A percentile compares a stretch with the other conserved stretches of the same genome.
phyloP scores from a whole-genome alignment of 2,329 filamentous ascomycete species.

The Leptographium wingfieldii region DNA sequence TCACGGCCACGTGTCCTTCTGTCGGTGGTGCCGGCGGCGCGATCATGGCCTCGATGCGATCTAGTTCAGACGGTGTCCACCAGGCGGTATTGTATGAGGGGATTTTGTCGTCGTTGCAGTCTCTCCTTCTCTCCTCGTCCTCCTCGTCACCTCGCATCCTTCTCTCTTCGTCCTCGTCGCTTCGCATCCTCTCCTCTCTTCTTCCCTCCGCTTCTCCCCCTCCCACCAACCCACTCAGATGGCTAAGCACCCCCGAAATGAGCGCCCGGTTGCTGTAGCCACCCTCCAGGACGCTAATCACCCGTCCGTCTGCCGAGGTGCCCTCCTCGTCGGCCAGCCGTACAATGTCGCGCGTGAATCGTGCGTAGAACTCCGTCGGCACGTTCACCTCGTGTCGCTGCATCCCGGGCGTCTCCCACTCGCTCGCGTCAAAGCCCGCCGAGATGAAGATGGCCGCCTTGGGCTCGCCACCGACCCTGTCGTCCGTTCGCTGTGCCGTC shows the following conservation, averaged over 20 bases:
- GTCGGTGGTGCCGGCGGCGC: slow-evolving; percentile 32
- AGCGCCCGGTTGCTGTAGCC: slow-evolving; percentile 91
- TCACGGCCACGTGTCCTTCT: neutral
- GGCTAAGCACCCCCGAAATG: slow-evolving; percentile 77
- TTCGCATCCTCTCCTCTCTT: neutral
- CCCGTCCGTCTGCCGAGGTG: slow-evolving; percentile 63
- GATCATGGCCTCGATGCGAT: slow-evolving; percentile 52
- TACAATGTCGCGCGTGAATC: slow-evolving; percentile 76
- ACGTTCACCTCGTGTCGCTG: slow-evolving; percentile 93
- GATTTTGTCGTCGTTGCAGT: too few species aligned
- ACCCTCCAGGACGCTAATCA: slow-evolving; percentile 90
- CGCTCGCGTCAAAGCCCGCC: slow-evolving; percentile 91
- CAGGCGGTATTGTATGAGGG: slow-evolving; percentile 49
- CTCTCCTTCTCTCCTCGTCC: neutral
- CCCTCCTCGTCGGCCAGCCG: slow-evolving; percentile 69
- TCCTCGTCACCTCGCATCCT: neutral
- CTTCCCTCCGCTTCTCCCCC: slow-evolving; percentile 41
- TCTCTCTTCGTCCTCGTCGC: neutral
- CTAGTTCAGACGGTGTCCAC: slow-evolving; percentile 57
- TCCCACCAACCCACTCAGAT: slow-evolving; percentile 70
- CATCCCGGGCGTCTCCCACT: slow-evolving; percentile 88
- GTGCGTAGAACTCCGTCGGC: slow-evolving; percentile 90
- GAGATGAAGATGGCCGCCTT: slow-evolving; percentile 89
- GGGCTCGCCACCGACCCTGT: neutral
- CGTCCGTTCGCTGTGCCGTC: slow-evolving; percentile 35